phyloP scores from a whole-genome alignment of 202 grass and related monocot species.

The Carex sylvatica region DNA sequence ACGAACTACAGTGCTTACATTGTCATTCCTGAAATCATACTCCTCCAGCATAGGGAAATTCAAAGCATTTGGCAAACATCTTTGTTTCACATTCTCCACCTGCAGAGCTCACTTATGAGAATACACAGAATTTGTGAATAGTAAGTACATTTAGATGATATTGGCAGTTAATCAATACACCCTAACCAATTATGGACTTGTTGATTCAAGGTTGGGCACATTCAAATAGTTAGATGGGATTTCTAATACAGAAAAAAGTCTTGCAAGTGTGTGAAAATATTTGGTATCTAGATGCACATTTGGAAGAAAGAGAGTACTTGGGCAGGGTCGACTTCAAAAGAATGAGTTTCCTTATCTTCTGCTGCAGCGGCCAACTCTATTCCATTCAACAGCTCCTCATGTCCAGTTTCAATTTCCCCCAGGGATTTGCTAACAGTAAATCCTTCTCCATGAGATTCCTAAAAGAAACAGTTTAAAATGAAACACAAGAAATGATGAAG shows the following conservation, averaged over 20 bases:
- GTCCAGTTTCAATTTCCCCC: slow-evolving; percentile 51
- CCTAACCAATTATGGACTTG: neutral
- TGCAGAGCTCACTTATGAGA: slow-evolving; percentile 19
- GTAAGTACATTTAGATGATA: neutral
- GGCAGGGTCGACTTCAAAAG: slow-evolving; percentile 73
- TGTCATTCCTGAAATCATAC: slow-evolving; percentile 97
- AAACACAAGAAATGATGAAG: neutral
- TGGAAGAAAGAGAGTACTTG: slow-evolving; percentile 51
- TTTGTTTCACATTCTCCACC: slow-evolving; percentile 95
- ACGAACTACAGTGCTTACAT: slow-evolving; percentile 35
- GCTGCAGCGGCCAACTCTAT: slow-evolving; percentile 72
- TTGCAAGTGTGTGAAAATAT: neutral
- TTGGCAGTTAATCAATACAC: neutral
- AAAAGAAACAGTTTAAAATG: slow-evolving; percentile 29
- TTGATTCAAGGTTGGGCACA: neutral
- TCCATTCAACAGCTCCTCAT: slow-evolving; percentile 69
- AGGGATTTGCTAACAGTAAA: slow-evolving; percentile 72
- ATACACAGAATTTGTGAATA: neutral
- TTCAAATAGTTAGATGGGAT: neutral
- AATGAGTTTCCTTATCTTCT: slow-evolving; percentile 92
- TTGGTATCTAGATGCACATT: neutral
- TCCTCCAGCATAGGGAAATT: slow-evolving; percentile 96
- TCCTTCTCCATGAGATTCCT: slow-evolving; percentile 63
- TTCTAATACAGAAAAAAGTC: neutral
- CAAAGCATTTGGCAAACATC: slow-evolving; percentile 89